These are phyloP conservation scores for Solanum corneliomulleri DNA, from an alignment of 257 asterid genomes.

Conservation along the genomic window DNA sequence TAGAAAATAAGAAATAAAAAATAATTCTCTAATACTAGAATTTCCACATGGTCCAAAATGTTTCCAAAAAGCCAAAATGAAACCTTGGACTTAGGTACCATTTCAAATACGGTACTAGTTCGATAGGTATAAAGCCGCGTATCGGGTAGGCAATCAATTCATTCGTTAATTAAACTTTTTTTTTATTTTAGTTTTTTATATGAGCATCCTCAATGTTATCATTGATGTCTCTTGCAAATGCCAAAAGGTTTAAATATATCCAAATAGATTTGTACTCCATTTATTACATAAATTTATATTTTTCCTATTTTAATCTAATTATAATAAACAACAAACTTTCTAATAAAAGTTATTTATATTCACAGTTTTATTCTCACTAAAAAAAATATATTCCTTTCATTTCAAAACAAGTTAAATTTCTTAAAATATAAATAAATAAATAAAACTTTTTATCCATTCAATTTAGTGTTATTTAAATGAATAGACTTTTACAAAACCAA, in stretches of 20 bases:
- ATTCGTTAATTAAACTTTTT: neutral
- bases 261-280: neutral
- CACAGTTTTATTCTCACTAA: neutral
- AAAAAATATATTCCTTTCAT: neutral
- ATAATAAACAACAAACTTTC: too few species aligned
- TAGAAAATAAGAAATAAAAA: too few species aligned
- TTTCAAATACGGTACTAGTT: neutral
- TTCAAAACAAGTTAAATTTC: neutral
- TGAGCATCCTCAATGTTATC: neutral
- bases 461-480: neutral
- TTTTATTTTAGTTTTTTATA: too few species aligned
- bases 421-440: neutral
- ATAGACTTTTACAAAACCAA: too few species aligned
- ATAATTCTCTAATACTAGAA: neutral
- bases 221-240: neutral
- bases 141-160: neutral
- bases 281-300: too few species aligned
- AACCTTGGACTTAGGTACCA: neutral
- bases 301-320: too few species aligned
- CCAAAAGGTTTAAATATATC: neutral
- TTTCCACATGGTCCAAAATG: neutral
- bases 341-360: too few species aligned
- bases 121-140: neutral
- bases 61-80: neutral
- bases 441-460: too few species aligned